Percentiles rank a stretch among this genome's conserved stretches.
phyloP scores from a whole-genome alignment of 2,329 filamentous ascomycete species.

The Phialophora tarda region DNA sequence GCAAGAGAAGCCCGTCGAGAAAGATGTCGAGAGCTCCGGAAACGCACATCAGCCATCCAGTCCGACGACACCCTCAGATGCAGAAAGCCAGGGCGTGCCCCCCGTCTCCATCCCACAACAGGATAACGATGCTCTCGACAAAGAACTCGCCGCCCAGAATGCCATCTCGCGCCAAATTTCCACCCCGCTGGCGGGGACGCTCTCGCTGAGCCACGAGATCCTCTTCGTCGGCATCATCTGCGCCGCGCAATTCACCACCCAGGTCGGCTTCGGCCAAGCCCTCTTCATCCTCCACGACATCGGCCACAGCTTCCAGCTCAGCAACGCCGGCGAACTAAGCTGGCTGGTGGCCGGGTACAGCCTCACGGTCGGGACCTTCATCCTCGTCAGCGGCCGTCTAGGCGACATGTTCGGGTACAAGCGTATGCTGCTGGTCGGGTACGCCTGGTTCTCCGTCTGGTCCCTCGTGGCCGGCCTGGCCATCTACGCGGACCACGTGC shows the following conservation, averaged over 20 bases:
- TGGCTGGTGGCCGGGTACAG: constrained; percentile 66
- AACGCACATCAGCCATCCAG: neutral
- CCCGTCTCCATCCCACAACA: neutral
- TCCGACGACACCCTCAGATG: neutral
- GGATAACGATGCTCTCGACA: neutral
- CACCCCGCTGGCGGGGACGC: neutral
- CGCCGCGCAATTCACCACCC: constrained; percentile 52
- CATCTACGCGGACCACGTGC: constrained; percentile 51
- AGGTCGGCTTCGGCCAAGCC: constrained; percentile 56
- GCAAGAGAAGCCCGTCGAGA: neutral
- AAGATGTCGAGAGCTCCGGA: neutral
- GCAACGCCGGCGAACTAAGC: constrained; percentile 52
- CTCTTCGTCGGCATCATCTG: constrained; percentile 47
- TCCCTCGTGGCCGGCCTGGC: constrained; percentile 46
- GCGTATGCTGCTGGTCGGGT: constrained; percentile 46
- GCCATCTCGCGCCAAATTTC: constrained; percentile 2
- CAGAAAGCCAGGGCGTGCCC: neutral
- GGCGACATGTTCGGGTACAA: constrained; percentile 49
- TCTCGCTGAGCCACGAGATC: constrained; percentile 39
- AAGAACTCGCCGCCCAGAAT: neutral
- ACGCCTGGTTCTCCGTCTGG: constrained; percentile 47
- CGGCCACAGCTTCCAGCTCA: constrained; percentile 54
- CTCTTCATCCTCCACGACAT: constrained; percentile 59
- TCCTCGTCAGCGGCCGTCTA: constrained; percentile 47
- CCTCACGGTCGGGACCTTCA: constrained; percentile 52